Percentiles rank a stretch among this genome's conserved stretches.
phyloP scores from a whole-genome alignment of 192 early-diverging fungal species.

The Coemansia sp. region DNA sequence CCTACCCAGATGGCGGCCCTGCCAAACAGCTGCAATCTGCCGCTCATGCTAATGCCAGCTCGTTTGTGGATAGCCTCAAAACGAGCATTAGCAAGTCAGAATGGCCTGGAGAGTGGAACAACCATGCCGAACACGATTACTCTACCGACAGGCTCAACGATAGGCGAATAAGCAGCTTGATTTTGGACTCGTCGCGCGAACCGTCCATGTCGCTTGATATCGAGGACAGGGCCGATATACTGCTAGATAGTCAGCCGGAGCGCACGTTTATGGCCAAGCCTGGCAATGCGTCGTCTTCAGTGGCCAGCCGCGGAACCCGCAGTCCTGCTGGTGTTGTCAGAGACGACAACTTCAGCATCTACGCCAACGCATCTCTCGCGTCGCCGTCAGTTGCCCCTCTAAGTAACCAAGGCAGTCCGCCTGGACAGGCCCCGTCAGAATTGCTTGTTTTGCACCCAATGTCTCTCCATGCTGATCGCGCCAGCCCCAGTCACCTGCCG shows the following conservation, averaged over 20 bases:
- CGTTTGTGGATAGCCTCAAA: conserved; percentile 55
- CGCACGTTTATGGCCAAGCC: conserved; percentile 9
- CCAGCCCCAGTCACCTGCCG: neutral
- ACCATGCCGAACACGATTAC: conserved; percentile 19
- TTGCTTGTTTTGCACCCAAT: conserved; percentile 49
- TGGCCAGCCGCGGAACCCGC: neutral
- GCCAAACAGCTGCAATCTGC: conserved; percentile 13
- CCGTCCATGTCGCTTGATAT: conserved; percentile 39
- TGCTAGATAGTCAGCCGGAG: conserved; percentile 14
- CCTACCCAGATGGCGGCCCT: neutral
- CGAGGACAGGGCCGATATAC: conserved; percentile 15
- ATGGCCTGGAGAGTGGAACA: conserved; percentile 31
- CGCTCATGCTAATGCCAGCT: conserved; percentile 31
- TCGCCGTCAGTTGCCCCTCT: conserved; percentile 4
- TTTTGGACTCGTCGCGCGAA: conserved; percentile 37
- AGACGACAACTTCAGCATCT: neutral
- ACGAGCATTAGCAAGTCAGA: conserved; percentile 36
- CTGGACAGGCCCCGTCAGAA: conserved; percentile 33
- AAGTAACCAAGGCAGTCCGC: conserved; percentile 3
- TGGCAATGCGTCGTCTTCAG: neutral
- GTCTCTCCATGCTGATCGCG: conserved; percentile 19
- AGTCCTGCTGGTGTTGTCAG: neutral
- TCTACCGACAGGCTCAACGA: conserved; percentile 27
- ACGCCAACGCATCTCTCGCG: neutral
- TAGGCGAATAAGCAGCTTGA: conserved; percentile 32